Conservation (phyloP, 139 green algal genomes). For the Micractinium sp. region DNA sequence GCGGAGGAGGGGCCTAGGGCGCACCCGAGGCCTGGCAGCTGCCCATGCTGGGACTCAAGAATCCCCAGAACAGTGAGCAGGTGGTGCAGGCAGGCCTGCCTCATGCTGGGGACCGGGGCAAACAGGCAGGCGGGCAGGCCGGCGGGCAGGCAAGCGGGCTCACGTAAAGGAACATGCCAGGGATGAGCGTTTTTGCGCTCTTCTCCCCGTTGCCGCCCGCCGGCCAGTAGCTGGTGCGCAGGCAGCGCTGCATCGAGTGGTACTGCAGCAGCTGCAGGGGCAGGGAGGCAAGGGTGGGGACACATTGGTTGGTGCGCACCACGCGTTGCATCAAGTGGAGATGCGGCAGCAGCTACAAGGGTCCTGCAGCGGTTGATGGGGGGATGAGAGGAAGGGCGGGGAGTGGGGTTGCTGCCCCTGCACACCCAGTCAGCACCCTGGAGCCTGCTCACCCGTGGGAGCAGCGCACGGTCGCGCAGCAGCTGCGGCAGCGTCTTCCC, state of each 20-base stretch:
- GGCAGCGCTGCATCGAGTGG: not conserved
- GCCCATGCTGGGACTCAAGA: too few species aligned
- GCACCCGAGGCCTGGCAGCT: too few species aligned
- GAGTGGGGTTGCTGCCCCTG: too few species aligned
- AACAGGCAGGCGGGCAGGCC: not conserved
- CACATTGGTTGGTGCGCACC: not conserved
- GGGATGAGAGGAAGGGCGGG: too few species aligned
- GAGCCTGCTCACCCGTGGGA: not conserved
- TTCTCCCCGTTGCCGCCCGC: not conserved
- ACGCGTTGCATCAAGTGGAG: too few species aligned
- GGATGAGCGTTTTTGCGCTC: not conserved
- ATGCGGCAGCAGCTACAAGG: too few species aligned
- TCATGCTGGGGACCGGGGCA: not conserved
- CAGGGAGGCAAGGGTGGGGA: not conserved
- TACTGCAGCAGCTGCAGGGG: slow-evolving; percentile 8
- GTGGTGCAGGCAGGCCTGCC: not conserved
- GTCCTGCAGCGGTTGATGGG: too few species aligned
- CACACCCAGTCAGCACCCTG: too few species aligned
- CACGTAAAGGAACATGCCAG: not conserved
- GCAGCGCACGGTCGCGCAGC: not conserved
- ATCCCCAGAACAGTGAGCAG: too few species aligned
- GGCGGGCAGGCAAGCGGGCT: too few species aligned
- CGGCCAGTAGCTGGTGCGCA: not conserved
- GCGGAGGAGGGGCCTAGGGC: too few species aligned
- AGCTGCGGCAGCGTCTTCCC: slow-evolving; percentile 10